Evolutionary conservation across 202 grass and related monocot species (phyloP).

Genomic region (Saccharum hybrid): DNA sequence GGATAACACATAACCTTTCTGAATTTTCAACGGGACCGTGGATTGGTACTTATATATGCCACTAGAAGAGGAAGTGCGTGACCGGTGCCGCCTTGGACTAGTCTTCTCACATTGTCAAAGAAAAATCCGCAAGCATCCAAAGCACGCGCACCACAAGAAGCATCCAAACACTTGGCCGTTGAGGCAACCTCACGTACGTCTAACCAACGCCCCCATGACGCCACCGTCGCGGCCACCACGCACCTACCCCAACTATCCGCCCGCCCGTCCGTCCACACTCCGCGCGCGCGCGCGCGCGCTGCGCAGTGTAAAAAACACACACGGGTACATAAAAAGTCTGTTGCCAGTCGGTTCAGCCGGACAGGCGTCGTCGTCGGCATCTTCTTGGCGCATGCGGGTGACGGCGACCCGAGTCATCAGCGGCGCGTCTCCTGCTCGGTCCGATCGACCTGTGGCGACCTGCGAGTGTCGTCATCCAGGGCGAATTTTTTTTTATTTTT

Average conservation of each 20-base stretch:
- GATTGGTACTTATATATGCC: neutral
- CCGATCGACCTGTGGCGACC: neutral
- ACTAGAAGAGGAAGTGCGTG: neutral
- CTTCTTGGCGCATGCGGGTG: slow-evolving; percentile 11
- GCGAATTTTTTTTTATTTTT: too few species aligned
- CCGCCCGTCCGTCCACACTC: neutral
- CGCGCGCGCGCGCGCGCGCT: neutral
- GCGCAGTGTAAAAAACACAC: neutral
- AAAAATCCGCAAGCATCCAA: slow-evolving; percentile 37
- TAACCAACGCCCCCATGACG: slow-evolving; percentile 21
- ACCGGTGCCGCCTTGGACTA: slow-evolving; percentile 28
- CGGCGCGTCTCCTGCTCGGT: neutral
- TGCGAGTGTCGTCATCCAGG: neutral
- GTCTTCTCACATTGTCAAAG: slow-evolving; percentile 32
- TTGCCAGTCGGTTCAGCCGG: neutral
- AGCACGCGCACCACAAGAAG: too few species aligned
- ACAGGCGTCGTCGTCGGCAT: neutral
- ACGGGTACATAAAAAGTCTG: too few species aligned
- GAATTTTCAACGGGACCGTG: neutral
- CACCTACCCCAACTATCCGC: slow-evolving; percentile 30
- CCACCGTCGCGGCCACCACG: neutral
- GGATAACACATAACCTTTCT: neutral
- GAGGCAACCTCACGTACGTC: slow-evolving; percentile 11
- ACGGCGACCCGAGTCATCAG: slow-evolving; percentile 32
- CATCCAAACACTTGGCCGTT: neutral